A percentile compares a stretch with the other conserved stretches of the same genome.
phyloP scores from a whole-genome alignment of 1,139 yeast species.

The Debaryomycetaceae sp. region DNA sequence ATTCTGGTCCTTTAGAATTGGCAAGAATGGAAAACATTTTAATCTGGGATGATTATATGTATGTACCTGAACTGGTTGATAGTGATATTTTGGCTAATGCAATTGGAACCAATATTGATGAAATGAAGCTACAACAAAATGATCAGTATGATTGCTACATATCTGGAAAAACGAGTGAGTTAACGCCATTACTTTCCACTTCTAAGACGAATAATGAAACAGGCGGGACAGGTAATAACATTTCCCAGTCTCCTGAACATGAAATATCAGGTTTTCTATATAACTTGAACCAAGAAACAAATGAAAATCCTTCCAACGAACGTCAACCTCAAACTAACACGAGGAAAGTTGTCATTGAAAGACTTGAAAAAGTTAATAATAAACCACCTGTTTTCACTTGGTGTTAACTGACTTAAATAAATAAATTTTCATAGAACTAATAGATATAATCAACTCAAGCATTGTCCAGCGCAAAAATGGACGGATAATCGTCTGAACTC shows the following conservation, averaged over 20 bases:
- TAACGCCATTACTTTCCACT: conserved; percentile 1
- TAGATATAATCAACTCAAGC: no score
- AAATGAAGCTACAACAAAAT: conserved; percentile 4
- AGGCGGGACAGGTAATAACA: conserved; percentile 1
- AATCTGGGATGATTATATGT: conserved; percentile 62
- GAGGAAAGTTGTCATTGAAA: conserved; percentile 55
- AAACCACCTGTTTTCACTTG: conserved; percentile 70
- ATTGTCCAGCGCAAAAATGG: conserved; percentile 15
- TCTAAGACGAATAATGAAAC: background rate
- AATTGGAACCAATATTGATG: conserved; percentile 20
- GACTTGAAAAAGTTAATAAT: conserved; percentile 54
- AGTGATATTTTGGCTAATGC: conserved; percentile 14
- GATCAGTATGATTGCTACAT: background rate
- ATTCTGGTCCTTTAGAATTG: conserved; percentile 68
- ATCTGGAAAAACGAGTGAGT: background rate
- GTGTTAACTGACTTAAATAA: conserved; percentile 36
- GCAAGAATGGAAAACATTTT: conserved; percentile 56
- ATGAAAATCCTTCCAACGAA: conserved; percentile 8
- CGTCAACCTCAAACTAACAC: conserved; percentile 19
- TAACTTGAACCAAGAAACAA: conserved; percentile 11
- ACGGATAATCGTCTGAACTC: conserved; percentile 29
- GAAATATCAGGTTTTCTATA: conserved; percentile 22
- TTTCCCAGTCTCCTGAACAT: conserved; percentile 1
- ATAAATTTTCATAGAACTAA: background rate
- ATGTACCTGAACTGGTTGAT: conserved; percentile 40